Conservation (phyloP, 2,329 filamentous ascomycete genomes). For the Fusarium acutatum region DNA sequence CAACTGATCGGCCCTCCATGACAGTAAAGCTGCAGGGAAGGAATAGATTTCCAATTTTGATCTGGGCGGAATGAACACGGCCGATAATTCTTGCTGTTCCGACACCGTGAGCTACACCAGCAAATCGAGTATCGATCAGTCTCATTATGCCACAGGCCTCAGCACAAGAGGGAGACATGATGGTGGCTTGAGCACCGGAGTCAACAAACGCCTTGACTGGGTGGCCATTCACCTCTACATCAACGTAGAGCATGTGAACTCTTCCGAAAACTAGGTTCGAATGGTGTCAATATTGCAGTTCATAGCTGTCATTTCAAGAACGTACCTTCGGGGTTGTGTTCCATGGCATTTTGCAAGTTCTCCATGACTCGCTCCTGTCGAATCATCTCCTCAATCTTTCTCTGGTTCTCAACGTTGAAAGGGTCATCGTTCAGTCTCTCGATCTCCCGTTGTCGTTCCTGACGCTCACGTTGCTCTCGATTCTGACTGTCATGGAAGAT, state of each 20-base stretch:
- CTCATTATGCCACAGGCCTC: constrained; percentile 96
- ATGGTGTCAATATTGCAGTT: constrained; percentile 4
- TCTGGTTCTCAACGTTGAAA: constrained; percentile 91
- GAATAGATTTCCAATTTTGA: constrained; percentile 88
- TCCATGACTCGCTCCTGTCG: constrained; percentile 93
- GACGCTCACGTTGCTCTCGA: constrained; percentile 75
- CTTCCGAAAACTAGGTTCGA: constrained; percentile 79
- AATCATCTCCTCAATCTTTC: constrained; percentile 96
- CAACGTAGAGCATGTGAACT: constrained; percentile 95
- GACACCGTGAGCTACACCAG: constrained; percentile 90
- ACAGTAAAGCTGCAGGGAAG: constrained; percentile 97
- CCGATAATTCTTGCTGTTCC: constrained; percentile 95
- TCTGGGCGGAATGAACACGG: constrained; percentile 92
- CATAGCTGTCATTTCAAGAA: background rate
- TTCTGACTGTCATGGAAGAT: constrained; percentile 74
- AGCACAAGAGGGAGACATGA: constrained; percentile 96
- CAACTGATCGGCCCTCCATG: constrained; percentile 98
- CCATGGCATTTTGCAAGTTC: constrained; percentile 95
- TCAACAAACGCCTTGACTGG: constrained; percentile 97
- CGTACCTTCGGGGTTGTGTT: constrained; percentile 95
- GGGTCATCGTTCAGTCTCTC: constrained; percentile 89
- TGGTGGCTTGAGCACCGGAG: constrained; percentile 95
- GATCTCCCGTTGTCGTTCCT: constrained; percentile 83
- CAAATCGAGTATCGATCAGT: constrained; percentile 90
- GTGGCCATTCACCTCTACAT: constrained; percentile 92